Conservation (phyloP, 306 rosid genomes). For the Malus asiatica region DNA sequence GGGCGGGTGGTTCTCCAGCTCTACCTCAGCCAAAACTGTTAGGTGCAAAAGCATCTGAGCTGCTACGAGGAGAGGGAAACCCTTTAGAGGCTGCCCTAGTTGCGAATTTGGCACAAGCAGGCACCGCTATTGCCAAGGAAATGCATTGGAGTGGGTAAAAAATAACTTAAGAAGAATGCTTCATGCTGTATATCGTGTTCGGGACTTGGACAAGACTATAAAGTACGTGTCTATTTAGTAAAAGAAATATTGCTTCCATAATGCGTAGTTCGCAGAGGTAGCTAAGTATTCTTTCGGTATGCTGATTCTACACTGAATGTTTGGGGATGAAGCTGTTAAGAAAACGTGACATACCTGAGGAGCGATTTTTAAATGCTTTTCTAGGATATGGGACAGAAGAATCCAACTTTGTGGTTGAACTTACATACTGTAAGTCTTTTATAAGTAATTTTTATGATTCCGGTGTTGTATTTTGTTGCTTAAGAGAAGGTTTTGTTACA, state of each 20-base stretch:
- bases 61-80: conserved; percentile 36
- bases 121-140: conserved; percentile 39
- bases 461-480: too few relatives aligned
- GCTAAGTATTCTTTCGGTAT: background rate
- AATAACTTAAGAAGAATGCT: conserved; percentile 53
- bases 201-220: conserved; percentile 64
- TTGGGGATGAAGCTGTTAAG: conserved; percentile 73
- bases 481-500: background rate
- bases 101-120: conserved; percentile 31
- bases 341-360: conserved; percentile 58
- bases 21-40: conserved; percentile 24
- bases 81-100: conserved; percentile 28
- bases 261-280: background rate
- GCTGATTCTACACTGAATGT: conserved; percentile 65
- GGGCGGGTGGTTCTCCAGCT: conserved; percentile 27
- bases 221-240: conserved; percentile 31
- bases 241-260: background rate
- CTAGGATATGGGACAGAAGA: conserved; percentile 72
- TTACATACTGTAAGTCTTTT: conserved; percentile 53
- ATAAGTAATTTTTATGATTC: background rate
- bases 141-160: conserved; percentile 52
- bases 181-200: conserved; percentile 61
- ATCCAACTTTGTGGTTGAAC: conserved; percentile 58
- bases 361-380: conserved; percentile 52
- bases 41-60: conserved; percentile 37